Conservation (phyloP, 2,329 filamentous ascomycete species). For the Raffaelea arxii region DNA sequence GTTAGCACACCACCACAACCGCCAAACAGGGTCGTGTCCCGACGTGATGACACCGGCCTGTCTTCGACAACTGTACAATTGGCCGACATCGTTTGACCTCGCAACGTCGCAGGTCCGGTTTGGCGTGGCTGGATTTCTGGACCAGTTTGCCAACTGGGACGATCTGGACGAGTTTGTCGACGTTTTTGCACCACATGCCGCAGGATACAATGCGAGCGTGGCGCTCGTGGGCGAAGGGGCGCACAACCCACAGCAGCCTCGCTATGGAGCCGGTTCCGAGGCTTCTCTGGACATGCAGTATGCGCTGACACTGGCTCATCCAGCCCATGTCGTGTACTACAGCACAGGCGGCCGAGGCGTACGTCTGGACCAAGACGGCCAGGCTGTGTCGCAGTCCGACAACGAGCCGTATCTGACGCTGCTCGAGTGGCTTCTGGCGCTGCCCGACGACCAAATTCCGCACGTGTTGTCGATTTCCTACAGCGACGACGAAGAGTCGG, state of each 20-base stretch:
- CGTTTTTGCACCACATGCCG: too few species aligned
- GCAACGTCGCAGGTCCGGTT: conserved; percentile 25
- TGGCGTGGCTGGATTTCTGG: conserved; percentile 40
- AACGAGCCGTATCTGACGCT: conserved; percentile 52
- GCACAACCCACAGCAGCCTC: conserved; percentile 28
- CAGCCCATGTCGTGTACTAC: conserved; percentile 34
- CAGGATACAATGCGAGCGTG: conserved; percentile 23
- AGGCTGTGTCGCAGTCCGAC: conserved; percentile 13
- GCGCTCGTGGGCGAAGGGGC: conserved; percentile 34
- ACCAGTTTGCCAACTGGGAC: conserved; percentile 33
- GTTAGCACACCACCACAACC: not conserved
- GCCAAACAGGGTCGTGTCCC: conserved; percentile 16
- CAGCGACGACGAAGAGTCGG: conserved; percentile 46
- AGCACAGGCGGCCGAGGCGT: conserved; percentile 33
- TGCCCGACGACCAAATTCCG: conserved; percentile 35
- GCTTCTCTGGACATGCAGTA: conserved; percentile 40
- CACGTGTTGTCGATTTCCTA: conserved; percentile 50
- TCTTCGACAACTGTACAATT: conserved; percentile 35
- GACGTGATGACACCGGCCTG: conserved; percentile 27
- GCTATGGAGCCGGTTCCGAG: conserved; percentile 28
- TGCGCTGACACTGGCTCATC: conserved; percentile 33
- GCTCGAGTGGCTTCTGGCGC: conserved; percentile 37
- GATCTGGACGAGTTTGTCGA: conserved; percentile 25
- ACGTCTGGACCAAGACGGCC: conserved; percentile 28
- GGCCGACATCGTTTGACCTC: conserved; percentile 13